Evolutionary conservation across 139 green algal species (phyloP), one percentile per base, ranked within the genome.

Genomic region (Coelastrella sp.): DNA sequence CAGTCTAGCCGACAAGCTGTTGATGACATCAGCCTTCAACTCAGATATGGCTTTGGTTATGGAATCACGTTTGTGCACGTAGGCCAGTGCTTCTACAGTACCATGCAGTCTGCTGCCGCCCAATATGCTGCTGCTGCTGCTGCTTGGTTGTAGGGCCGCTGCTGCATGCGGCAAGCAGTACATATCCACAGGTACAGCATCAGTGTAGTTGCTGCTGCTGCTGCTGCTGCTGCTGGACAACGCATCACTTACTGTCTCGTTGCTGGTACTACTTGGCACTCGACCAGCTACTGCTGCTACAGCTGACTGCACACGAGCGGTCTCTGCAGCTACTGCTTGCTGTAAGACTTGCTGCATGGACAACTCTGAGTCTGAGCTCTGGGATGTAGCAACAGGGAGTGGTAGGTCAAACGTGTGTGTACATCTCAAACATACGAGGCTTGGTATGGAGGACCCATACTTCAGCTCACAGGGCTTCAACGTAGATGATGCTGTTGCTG

Each of bases 31-130:
- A 2, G 60, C 79, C 66, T 86, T 84, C 25, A 93, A 72, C 27
- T 89, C 88, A 11, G 53, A 69, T 5, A 85, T 5, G 1, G 79
- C 88, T 19, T 79, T 60, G 23, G 60, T 83, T 0, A 83, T 59
- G 23, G 64, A 8, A 27, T 93, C 88, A 17, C 90, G 83, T 67
- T 79, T 79, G 64, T 81, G 63, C 2, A 85, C 84, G 21, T 88
- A 90, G 1, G 87, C 85, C 15, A 92, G 17, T 1, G 87, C 89
- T 51, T 83, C 53, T 0, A 91, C 17, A 3, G 57, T 57, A 8
- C 89, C 89, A 5, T 84, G 75, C 59, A 92, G 80, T 68, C 66
- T 62, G n/a, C 68, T 68, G 76, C 69, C 77, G 21, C 88, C 88
- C 27, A 25, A 27, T 71, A 38, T 41, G 64, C 57, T 32, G 34